These are phyloP conservation scores for Westerdykella aurantiaca DNA, from an alignment of 2,329 filamentous ascomycete species.

Conservation along the genomic window DNA sequence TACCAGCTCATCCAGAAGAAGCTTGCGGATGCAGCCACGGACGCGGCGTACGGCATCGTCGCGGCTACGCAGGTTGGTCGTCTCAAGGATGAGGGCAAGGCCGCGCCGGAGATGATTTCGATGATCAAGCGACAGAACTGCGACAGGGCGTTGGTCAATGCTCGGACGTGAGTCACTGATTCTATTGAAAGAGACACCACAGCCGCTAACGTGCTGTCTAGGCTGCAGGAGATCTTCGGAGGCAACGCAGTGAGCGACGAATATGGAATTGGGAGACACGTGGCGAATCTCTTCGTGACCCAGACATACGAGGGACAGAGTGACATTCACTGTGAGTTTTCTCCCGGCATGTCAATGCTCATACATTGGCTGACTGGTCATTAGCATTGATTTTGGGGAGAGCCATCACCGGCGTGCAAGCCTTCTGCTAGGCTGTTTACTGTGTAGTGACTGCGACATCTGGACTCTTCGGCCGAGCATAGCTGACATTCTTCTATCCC, in stretches of 20 bases:
- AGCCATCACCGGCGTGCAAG: slow-evolving; percentile 63
- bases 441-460: neutral
- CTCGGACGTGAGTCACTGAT: slow-evolving; percentile 52
- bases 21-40: slow-evolving; percentile 83
- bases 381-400: slow-evolving; percentile 46
- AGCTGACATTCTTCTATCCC: too few relatives aligned
- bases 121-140: slow-evolving; percentile 99
- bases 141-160: slow-evolving; percentile 75
- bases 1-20: slow-evolving; percentile 99
- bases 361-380: slow-evolving; percentile 23
- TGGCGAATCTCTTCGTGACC: slow-evolving; percentile 92
- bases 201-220: slow-evolving; percentile 21
- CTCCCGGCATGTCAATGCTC: neutral
- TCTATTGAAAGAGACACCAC: neutral
- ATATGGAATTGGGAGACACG: slow-evolving; percentile 90
- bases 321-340: slow-evolving; percentile 84
- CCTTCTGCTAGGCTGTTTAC: slow-evolving; percentile 58
- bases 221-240: slow-evolving; percentile 90
- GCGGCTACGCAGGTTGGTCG: slow-evolving; percentile 86
- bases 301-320: slow-evolving; percentile 98
- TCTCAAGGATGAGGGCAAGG: slow-evolving; percentile 85
- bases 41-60: slow-evolving; percentile 84
- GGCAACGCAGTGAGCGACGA: slow-evolving; percentile 98
- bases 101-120: slow-evolving; percentile 88
- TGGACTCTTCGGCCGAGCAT: too few relatives aligned